Evolutionary conservation across 768 basidiomycete genomes (phyloP).

Genomic region (Leccinum variicolor): DNA sequence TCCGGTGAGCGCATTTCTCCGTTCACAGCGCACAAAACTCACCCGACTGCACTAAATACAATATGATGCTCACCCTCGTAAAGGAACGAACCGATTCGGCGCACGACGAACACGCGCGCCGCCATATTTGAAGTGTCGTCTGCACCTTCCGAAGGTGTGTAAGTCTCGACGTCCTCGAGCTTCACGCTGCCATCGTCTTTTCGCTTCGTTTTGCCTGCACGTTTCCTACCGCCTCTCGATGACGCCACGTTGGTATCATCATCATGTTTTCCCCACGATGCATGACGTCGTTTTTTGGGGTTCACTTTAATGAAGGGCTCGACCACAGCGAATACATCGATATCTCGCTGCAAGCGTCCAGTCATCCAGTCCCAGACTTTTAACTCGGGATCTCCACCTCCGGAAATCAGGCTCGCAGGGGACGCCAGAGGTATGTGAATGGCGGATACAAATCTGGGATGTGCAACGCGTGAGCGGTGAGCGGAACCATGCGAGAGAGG

Average conservation of each 20-base stretch:
- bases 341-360: conserved; percentile 50
- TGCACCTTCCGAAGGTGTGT: conserved; percentile 5
- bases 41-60: conserved; percentile 77
- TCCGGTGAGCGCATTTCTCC: background rate
- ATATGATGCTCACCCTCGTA: conserved; percentile 38
- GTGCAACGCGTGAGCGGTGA: background rate
- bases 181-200: conserved; percentile 17
- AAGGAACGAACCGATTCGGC: conserved; percentile 48
- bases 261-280: conserved; percentile 32
- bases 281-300: conserved; percentile 28
- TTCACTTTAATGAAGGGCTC: conserved; percentile 44
- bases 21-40: conserved; percentile 20
- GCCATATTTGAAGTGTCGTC: conserved; percentile 23
- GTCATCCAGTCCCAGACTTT: conserved; percentile 80
- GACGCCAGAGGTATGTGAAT: conserved; percentile 60
- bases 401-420: conserved; percentile 63
- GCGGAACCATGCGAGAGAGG: background rate
- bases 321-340: conserved; percentile 48
- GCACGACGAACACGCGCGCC: conserved; percentile 51
- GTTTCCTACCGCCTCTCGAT: conserved; percentile 15
- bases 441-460: conserved; percentile 74
- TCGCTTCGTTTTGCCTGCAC: conserved; percentile 21
- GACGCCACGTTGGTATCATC: conserved; percentile 11
- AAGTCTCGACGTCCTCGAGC: conserved; percentile 14
- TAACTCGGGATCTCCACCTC: conserved; percentile 79